phyloP scores from a whole-genome alignment of 179 eudicot genomes.

The Actinidia chinensis region DNA sequence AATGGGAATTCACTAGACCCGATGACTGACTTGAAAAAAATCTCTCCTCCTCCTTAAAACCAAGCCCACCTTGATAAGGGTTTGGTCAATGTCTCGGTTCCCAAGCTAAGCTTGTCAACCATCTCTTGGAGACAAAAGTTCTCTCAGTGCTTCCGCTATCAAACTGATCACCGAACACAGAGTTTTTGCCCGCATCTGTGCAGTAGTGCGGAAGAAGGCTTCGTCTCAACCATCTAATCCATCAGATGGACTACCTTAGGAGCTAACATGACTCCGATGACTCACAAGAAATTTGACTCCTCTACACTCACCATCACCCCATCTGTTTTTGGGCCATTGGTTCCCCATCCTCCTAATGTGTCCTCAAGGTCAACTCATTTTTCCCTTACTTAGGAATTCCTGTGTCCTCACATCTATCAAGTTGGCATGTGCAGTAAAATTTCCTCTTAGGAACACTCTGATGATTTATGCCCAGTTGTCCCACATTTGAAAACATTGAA shows the following conservation, averaged over 20 bases:
- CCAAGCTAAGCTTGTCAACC: background rate
- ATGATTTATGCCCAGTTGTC: background rate
- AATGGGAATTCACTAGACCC: too few relatives aligned
- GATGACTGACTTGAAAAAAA: too few relatives aligned
- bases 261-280: background rate
- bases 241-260: too few relatives aligned
- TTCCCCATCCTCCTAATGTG: background rate
- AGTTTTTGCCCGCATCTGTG: too few relatives aligned
- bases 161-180: too few relatives aligned
- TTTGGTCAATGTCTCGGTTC: background rate
- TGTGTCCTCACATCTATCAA: background rate
- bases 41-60: background rate
- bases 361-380: background rate
- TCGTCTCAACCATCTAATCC: too few relatives aligned
- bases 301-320: background rate
- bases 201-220: too few relatives aligned
- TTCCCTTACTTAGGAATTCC: background rate
- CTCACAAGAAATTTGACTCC: background rate
- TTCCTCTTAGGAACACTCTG: background rate
- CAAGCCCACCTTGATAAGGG: constrained; percentile 1
- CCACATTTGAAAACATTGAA: background rate
- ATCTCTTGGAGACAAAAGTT: background rate
- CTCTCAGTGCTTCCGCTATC: too few relatives aligned
- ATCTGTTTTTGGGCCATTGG: background rate
- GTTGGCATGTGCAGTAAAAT: background rate